These are phyloP conservation scores for Draba incana DNA, from an alignment of 345 rosid genomes.

Conservation along the genomic window DNA sequence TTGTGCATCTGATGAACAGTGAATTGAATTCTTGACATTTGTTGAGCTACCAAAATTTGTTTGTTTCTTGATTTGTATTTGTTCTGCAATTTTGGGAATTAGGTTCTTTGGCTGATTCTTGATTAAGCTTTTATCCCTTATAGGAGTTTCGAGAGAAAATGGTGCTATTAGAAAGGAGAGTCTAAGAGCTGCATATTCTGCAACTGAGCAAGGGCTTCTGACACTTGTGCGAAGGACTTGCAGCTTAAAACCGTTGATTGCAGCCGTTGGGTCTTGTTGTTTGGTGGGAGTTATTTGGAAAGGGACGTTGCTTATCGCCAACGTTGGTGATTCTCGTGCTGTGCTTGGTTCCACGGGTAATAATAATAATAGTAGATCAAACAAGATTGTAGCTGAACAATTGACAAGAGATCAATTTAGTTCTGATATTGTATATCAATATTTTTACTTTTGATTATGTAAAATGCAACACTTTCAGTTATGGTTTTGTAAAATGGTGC, in stretches of 20 bases:
- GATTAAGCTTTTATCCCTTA: conserved; percentile 25
- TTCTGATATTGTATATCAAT: too few relatives aligned
- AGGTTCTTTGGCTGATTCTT: conserved; percentile 31
- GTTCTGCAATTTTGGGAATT: too few relatives aligned
- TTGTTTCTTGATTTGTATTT: too few relatives aligned
- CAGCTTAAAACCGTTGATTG: conserved; percentile 73
- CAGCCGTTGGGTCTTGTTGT: conserved; percentile 94
- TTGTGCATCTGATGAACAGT: too few relatives aligned
- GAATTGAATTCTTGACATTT: too few relatives aligned
- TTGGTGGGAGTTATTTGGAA: conserved; percentile 86
- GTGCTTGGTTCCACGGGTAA: conserved; percentile 60
- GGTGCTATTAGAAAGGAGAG: conserved; percentile 72
- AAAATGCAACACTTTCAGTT: too few relatives aligned
- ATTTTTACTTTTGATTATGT: too few relatives aligned
- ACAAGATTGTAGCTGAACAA: conserved; percentile 82
- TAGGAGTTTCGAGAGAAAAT: conserved; percentile 66
- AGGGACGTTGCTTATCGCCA: conserved; percentile 81
- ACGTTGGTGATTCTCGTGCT: conserved; percentile 94
- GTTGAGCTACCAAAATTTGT: too few relatives aligned
- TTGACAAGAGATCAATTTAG: conserved; percentile 54
- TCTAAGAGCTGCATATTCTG: conserved; percentile 65
- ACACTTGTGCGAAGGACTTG: conserved; percentile 73
- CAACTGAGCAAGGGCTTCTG: conserved; percentile 94
- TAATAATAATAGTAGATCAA: conserved; percentile 46
- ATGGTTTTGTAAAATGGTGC: too few relatives aligned